A percentile compares a stretch with the other conserved stretches of the same genome.
Conservation (phyloP, 768 basidiomycete genomes). For the Neoboletus magnificus region DNA sequence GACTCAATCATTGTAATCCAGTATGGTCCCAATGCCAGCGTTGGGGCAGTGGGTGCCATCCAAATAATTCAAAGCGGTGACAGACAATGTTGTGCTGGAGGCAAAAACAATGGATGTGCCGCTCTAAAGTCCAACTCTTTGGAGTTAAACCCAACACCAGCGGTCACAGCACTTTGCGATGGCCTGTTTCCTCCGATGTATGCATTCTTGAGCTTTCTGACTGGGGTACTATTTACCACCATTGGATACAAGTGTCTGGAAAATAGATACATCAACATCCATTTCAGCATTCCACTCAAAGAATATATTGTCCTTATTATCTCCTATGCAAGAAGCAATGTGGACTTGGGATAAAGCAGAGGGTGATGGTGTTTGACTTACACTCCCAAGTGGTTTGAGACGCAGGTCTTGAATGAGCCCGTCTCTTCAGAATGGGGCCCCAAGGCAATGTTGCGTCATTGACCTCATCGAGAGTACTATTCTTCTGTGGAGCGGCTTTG, state of each 20-base stretch:
- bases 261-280: constrained; percentile 68
- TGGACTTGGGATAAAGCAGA: constrained; percentile 31
- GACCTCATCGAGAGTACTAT: constrained; percentile 52
- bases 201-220: constrained; percentile 67
- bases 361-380: constrained; percentile 43
- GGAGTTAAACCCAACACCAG: constrained; percentile 57
- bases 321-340: constrained; percentile 32
- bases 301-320: constrained; percentile 56
- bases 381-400: constrained; percentile 63
- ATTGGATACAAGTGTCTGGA: constrained; percentile 60
- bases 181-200: constrained; percentile 57
- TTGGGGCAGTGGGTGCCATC: too few relatives aligned
- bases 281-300: too few relatives aligned
- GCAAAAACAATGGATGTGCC: too few relatives aligned
- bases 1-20: too few relatives aligned
- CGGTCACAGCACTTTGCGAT: constrained; percentile 78
- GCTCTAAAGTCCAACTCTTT: constrained; percentile 36
- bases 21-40: too few relatives aligned
- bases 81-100: too few relatives aligned
- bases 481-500: constrained; percentile 35
- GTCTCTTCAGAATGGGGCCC: constrained; percentile 71
- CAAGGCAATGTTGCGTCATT: constrained; percentile 71
- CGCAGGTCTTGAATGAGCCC: constrained; percentile 69
- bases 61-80: too few relatives aligned
- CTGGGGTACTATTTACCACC: constrained; percentile 69